phyloP scores from a whole-genome alignment of 2,329 filamentous ascomycete genomes.

The Penicillium sp. region DNA sequence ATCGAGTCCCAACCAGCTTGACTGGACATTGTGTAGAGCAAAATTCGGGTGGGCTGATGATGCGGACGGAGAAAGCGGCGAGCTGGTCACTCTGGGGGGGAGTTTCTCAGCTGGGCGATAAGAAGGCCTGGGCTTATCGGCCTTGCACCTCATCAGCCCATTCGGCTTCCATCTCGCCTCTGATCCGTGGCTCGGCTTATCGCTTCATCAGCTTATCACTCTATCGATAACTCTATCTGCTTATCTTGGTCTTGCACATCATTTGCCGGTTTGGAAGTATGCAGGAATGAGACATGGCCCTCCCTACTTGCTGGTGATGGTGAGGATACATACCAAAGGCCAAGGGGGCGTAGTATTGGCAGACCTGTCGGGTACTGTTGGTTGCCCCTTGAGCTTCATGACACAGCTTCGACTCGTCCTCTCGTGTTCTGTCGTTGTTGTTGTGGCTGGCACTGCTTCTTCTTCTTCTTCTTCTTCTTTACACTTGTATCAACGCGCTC shows the following conservation, averaged over 20 bases:
- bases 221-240: not conserved
- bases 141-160: constrained; percentile 4
- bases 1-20: constrained; percentile 34
- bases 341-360: constrained; percentile 2
- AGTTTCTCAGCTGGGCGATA: constrained; percentile 9
- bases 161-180: not conserved
- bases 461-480: too few relatives aligned
- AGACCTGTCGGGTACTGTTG: too few relatives aligned
- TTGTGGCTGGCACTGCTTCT: too few relatives aligned
- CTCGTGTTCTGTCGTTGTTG: too few relatives aligned
- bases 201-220: not conserved
- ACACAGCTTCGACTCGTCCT: too few relatives aligned
- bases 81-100: constrained; percentile 3
- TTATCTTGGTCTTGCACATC: constrained; percentile 1
- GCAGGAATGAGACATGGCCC: not conserved
- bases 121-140: constrained; percentile 11
- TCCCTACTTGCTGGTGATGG: not conserved
- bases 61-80: constrained; percentile 3
- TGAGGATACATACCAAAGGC: constrained; percentile 10
- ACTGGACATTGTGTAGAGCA: constrained; percentile 21
- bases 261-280: not conserved
- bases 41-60: not conserved
- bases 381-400: too few relatives aligned
- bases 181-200: not conserved
- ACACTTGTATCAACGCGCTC: constrained; percentile 5